Evolutionary conservation across 768 basidiomycete species (phyloP).

Genomic region (Agrocybe praecox): DNA sequence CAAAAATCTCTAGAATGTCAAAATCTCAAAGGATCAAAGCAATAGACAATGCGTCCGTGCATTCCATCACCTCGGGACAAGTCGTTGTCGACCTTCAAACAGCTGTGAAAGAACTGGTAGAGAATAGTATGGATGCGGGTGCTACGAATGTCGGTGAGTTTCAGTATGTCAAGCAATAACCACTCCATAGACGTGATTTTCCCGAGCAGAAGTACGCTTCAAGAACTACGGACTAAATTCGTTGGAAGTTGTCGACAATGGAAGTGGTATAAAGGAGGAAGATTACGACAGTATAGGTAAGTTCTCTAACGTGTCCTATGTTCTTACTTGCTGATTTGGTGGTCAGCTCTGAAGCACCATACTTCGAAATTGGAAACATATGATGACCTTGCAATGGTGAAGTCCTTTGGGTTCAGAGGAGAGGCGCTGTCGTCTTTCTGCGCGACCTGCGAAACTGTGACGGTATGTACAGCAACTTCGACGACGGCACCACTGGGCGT

Average conservation of each 20-base stretch:
- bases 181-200: not conserved
- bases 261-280: conserved; percentile 75
- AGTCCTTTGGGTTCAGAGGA: conserved; percentile 93
- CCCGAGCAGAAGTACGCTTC: conserved; percentile 77
- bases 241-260: conserved; percentile 93
- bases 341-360: conserved; percentile 82
- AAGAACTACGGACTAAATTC: conserved; percentile 82
- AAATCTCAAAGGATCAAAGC: conserved; percentile 40
- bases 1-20: too few species aligned
- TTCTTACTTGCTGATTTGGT: conserved; percentile 1
- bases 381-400: conserved; percentile 68
- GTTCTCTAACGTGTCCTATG: conserved; percentile 20
- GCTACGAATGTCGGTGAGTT: conserved; percentile 81
- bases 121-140: conserved; percentile 94
- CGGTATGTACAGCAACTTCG: conserved; percentile 73
- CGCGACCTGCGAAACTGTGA: conserved; percentile 72
- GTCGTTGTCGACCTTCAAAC: conserved; percentile 93
- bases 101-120: conserved; percentile 94
- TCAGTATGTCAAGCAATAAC: not conserved
- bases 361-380: conserved; percentile 89
- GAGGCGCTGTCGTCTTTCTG: conserved; percentile 96
- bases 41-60: conserved; percentile 79
- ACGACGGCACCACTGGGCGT: conserved; percentile 78
- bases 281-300: conserved; percentile 82
- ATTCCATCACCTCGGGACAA: conserved; percentile 92